Evolutionary conservation across 176 grass and related monocot genomes (phyloP).

Genomic region (Rhipidocladum racemiflorum): DNA sequence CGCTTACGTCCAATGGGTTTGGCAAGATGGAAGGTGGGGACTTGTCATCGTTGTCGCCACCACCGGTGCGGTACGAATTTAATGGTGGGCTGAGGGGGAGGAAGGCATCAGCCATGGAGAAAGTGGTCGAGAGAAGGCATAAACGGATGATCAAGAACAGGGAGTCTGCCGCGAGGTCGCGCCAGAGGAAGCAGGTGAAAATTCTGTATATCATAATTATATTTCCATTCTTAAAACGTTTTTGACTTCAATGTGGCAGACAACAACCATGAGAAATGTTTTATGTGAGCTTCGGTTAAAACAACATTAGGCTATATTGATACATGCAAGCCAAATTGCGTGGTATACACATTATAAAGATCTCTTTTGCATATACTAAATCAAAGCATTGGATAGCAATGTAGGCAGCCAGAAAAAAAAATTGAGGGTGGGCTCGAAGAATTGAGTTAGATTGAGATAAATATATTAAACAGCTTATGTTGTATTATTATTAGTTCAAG

Average conservation of each 20-base stretch:
- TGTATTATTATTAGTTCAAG: too few species aligned
- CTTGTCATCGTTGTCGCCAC: constrained; percentile 49
- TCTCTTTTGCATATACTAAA: neutral
- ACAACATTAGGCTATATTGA: neutral
- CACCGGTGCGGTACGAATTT: constrained; percentile 65
- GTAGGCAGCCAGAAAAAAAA: too few species aligned
- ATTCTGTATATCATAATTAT: neutral
- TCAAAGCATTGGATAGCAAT: neutral
- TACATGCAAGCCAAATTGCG: neutral
- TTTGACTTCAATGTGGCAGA: neutral
- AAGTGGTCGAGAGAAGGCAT: constrained; percentile 77
- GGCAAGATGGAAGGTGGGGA: constrained; percentile 52
- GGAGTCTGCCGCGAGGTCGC: constrained; percentile 78
- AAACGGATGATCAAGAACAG: constrained; percentile 91
- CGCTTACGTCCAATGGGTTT: constrained; percentile 28
- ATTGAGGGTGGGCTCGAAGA: too few species aligned
- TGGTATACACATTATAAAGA: neutral
- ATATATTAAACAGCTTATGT: too few species aligned
- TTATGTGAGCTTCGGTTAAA: neutral
- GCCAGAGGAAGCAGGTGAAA: constrained; percentile 78
- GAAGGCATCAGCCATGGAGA: constrained; percentile 60
- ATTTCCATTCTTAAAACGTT: neutral
- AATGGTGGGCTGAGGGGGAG: constrained; percentile 54
- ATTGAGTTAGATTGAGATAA: too few species aligned
- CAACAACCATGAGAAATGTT: neutral